Evolutionary conservation across 495 filamentous ascomycete species (phyloP).

Genomic region (Oidiodendron maius): DNA sequence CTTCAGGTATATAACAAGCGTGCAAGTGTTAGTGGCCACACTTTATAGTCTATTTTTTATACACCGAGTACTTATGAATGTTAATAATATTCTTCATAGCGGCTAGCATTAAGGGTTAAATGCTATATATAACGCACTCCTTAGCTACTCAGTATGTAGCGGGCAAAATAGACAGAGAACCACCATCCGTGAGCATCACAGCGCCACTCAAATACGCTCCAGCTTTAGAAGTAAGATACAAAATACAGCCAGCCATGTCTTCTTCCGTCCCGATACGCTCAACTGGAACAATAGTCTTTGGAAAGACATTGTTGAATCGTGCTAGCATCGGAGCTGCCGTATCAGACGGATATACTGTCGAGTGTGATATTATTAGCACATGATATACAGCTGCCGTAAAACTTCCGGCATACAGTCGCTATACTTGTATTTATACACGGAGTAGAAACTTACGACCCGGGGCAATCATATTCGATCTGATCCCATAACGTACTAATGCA

Average conservation of each 20-base stretch:
- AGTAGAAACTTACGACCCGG: conserved; percentile 53
- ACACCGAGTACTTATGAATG: too few species aligned
- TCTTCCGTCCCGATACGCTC: conserved; percentile 48
- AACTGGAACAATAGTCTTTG: conserved; percentile 27
- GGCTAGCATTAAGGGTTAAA: too few species aligned
- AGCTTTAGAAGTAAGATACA: conserved; percentile 56
- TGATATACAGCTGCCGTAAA: not conserved
- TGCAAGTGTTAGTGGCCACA: too few species aligned
- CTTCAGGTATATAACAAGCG: too few species aligned
- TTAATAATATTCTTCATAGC: too few species aligned
- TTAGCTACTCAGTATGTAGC: conserved; percentile 1
- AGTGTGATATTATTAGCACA: not conserved
- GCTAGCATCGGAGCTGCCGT: not conserved
- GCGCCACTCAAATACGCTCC: conserved; percentile 53
- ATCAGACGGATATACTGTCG: not conserved
- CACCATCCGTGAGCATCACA: conserved; percentile 52
- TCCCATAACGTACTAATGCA: conserved; percentile 48
- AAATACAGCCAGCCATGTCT: conserved; percentile 55
- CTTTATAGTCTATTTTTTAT: too few species aligned
- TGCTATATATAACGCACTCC: too few species aligned
- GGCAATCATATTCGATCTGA: conserved; percentile 56
- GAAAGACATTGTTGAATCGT: not conserved
- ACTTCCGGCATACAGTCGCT: too few species aligned
- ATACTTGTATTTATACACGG: too few species aligned
- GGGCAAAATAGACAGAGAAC: conserved; percentile 29